Base-by-base conservation (phyloP, 495 filamentous ascomycete species). In the Penicillium nucicola region DNA sequence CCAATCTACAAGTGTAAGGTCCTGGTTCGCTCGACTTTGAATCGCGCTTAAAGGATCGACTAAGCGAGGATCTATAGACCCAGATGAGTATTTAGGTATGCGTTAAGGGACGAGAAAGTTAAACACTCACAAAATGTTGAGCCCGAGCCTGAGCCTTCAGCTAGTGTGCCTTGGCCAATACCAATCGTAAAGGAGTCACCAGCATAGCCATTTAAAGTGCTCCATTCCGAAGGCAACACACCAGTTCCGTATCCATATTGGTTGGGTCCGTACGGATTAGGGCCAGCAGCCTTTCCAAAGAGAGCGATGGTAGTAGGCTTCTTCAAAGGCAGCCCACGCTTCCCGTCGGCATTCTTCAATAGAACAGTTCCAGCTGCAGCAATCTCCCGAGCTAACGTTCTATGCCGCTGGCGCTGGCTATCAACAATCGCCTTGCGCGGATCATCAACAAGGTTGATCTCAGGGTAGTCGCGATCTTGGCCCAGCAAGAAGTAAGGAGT, bases 261-360 rank as follows among this genome's bases (percentile, higher is more conserved):
- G 58, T 92, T 92, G 5, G 86, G 84, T 2, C 88, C 88, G 70
- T 76, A 67, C 1, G 74, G 75, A 52, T 81, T 86, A 13, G 74
- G 69, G 3, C 9, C 83, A 13, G 84, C 84, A 52, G 86, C 85
- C 25, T 75, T 79, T 15, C 86, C 86, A 51, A 87, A 86, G 20
- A 90, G 68, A 15, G 75, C 78, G 45, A 89, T 61, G 9, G 73
- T 74, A 18, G 67, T 61, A 2, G 74, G 75, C 13, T 75, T 76
- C 15, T 76, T 69, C 1, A 90, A 52, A 1, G 86, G 86, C 3
- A 90, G 67, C 12, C 79, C 64, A 55, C 64, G 71, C 11, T 79
- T 66, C 55, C 65, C 71, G 50, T 74, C 77, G 9, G 60, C 69
- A 57, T 90, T 90, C 68, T 88, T 89, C 15, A 89, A 70, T 12